phyloP scores from a whole-genome alignment of 139 green algal genomes.

The Microglena sp. region DNA sequence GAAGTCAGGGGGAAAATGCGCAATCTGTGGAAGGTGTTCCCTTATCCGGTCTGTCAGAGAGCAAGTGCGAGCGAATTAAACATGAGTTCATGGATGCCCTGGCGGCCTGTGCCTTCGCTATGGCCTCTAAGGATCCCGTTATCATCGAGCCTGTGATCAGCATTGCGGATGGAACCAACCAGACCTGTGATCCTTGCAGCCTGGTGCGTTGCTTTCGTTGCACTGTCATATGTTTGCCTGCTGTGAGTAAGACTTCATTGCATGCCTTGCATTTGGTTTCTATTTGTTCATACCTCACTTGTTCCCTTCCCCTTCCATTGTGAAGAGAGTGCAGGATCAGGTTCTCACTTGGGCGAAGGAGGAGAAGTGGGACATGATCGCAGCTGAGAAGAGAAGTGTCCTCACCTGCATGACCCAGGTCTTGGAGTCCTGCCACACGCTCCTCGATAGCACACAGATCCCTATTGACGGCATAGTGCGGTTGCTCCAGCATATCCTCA shows the following conservation, averaged over 20 bases:
- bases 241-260: neutral
- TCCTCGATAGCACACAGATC: constrained; percentile 46
- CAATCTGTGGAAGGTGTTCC: constrained; percentile 1
- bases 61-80: constrained; percentile 23
- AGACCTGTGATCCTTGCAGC: constrained; percentile 41
- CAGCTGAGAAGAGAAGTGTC: constrained; percentile 45
- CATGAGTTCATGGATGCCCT: constrained; percentile 33
- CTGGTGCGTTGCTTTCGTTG: constrained; percentile 20
- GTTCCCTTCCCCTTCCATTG: neutral
- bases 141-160: constrained; percentile 45
- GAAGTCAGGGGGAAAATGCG: constrained; percentile 8
- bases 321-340: constrained; percentile 39
- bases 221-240: neutral
- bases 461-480: constrained; percentile 43
- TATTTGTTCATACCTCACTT: neutral
- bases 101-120: constrained; percentile 26
- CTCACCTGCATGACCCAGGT: constrained; percentile 35
- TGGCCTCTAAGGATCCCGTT: constrained; percentile 22
- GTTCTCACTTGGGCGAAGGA: constrained; percentile 30
- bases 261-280: neutral
- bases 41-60: neutral
- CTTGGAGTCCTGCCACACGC: constrained; percentile 44
- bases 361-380: constrained; percentile 34
- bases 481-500: constrained; percentile 53
- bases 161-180: constrained; percentile 27